These are phyloP conservation scores for Aciculosporium take DNA, from an alignment of 2,329 filamentous ascomycete species.

Conservation along the genomic window DNA sequence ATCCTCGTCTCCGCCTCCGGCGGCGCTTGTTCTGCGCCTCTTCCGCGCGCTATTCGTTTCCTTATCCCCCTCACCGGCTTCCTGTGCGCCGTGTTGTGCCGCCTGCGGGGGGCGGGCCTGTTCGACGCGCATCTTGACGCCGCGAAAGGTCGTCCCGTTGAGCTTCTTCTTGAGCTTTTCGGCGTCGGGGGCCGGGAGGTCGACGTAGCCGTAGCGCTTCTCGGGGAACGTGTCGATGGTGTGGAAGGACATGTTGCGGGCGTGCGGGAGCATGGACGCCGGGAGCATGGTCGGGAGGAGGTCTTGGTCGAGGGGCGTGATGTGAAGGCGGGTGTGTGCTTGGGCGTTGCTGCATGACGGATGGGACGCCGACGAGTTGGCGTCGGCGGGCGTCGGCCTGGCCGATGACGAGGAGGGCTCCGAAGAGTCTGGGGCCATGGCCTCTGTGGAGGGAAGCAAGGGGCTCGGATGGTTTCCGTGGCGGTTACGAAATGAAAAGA, in stretches of 20 bases:
- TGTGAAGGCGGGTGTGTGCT: slow-evolving; percentile 52
- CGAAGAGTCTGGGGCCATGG: not conserved
- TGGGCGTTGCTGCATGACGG: not conserved
- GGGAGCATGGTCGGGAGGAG: slow-evolving; percentile 62
- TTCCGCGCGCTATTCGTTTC: not conserved
- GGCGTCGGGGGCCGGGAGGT: slow-evolving; percentile 66
- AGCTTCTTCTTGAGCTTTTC: slow-evolving; percentile 87
- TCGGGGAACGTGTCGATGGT: slow-evolving; percentile 77
- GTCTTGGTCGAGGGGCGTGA: slow-evolving; percentile 68
- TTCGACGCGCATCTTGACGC: slow-evolving; percentile 72
- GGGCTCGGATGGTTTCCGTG: no score
- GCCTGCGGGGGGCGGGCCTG: slow-evolving; percentile 40
- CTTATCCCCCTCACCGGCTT: slow-evolving; percentile 13
- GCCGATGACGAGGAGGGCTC: not conserved
- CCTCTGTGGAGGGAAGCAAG: not conserved
- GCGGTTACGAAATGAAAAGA: no score
- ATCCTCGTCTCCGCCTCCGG: slow-evolving; percentile 12
- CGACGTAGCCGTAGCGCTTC: slow-evolving; percentile 77
- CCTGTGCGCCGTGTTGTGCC: slow-evolving; percentile 12
- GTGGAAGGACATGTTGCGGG: slow-evolving; percentile 80
- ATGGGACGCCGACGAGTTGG: no score
- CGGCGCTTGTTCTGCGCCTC: not conserved
- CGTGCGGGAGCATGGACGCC: slow-evolving; percentile 47
- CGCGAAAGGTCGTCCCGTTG: slow-evolving; percentile 72
- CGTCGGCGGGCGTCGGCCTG: not conserved